Percentiles rank a stretch among this genome's conserved stretches.
Conservation (phyloP, 495 filamentous ascomycete genomes). For the Penicillium waksmanii region DNA sequence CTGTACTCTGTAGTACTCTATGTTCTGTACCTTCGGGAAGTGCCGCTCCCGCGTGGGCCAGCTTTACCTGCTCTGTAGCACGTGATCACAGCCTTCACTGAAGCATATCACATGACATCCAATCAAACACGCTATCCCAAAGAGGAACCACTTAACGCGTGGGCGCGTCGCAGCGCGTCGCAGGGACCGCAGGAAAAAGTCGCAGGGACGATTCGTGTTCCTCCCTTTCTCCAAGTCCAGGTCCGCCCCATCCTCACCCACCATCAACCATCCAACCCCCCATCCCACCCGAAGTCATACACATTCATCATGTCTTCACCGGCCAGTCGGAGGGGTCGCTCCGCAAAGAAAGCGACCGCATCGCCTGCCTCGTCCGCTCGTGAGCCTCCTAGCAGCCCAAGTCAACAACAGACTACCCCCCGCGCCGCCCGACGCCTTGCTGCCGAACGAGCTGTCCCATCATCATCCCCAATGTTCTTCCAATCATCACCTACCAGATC, state of each 20-base stretch:
- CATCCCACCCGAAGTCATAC: constrained; percentile 15
- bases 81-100: background rate
- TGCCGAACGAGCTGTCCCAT: constrained; percentile 46
- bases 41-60: background rate
- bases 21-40: background rate
- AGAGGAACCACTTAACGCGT: constrained; percentile 48
- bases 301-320: constrained; percentile 52
- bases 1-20: background rate
- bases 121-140: constrained; percentile 34
- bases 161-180: constrained; percentile 38
- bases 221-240: constrained; percentile 29
- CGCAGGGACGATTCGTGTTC: constrained; percentile 3
- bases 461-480: constrained; percentile 84
- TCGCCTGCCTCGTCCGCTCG: constrained; percentile 49
- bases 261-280: constrained; percentile 10
- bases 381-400: constrained; percentile 45
- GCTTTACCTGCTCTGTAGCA: background rate
- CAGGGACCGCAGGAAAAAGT: constrained; percentile 24
- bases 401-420: constrained; percentile 46
- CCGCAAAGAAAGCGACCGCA: constrained; percentile 43
- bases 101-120: background rate
- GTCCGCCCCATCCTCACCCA: constrained; percentile 17
- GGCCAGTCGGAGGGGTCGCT: constrained; percentile 46
- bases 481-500: constrained; percentile 72
- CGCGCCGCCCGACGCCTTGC: constrained; percentile 48